Conservation (phyloP, 2,329 filamentous ascomycete genomes). For the Drechslerella dactyloides region DNA sequence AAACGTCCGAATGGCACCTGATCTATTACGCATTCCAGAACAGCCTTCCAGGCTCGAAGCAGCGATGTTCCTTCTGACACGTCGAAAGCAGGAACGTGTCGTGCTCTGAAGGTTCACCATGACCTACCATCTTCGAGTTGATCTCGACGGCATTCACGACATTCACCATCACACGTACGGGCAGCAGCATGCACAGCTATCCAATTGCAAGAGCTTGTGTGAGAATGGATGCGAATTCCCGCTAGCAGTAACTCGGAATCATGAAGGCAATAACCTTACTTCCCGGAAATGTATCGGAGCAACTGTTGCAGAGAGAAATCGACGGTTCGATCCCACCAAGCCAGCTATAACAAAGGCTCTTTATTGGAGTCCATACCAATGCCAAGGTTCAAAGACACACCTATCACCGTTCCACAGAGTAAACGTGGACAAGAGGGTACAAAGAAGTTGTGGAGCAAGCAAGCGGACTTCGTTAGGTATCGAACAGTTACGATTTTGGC, state of each 20-base stretch:
- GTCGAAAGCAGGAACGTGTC: neutral
- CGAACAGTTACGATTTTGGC: neutral
- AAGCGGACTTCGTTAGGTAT: neutral
- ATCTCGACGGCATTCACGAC: neutral
- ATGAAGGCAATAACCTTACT: neutral
- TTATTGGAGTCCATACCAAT: neutral
- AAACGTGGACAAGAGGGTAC: conserved; percentile 19
- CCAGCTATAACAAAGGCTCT: neutral
- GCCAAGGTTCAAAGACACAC: neutral
- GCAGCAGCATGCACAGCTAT: neutral
- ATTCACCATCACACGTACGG: neutral
- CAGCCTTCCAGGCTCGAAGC: neutral
- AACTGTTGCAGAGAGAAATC: neutral
- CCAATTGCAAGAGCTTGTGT: neutral
- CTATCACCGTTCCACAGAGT: conserved; percentile 14
- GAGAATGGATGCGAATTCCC: neutral
- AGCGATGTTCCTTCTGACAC: neutral
- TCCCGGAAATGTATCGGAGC: neutral
- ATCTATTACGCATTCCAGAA: conserved; percentile 12
- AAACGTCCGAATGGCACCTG: conserved; percentile 4
- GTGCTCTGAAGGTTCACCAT: neutral
- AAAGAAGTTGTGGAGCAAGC: neutral
- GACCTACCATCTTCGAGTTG: conserved; percentile 3
- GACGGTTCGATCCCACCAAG: neutral
- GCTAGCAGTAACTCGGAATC: neutral